phyloP scores from a whole-genome alignment of 257 asterid genomes.

The Nicotiana benthamiana region DNA sequence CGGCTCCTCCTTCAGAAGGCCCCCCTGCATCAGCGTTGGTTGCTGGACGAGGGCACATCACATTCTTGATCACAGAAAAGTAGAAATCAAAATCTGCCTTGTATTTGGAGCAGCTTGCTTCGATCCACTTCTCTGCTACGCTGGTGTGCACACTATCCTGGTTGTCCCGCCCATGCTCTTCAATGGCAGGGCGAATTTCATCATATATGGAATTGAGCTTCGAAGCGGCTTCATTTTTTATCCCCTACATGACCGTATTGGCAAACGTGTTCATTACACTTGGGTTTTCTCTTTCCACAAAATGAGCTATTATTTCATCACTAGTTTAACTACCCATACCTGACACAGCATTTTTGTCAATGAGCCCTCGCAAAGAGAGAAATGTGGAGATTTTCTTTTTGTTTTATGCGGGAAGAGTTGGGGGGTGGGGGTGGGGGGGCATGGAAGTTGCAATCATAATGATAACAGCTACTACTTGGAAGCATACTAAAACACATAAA shows the following conservation, averaged over 20 bases:
- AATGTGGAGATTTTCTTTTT: neutral
- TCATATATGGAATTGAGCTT: conserved; percentile 59
- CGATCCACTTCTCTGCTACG: conserved; percentile 87
- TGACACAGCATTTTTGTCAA: neutral
- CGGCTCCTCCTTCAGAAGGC: conserved; percentile 19
- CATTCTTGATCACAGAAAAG: conserved; percentile 62
- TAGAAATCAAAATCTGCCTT: conserved; percentile 65
- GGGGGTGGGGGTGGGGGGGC: neutral
- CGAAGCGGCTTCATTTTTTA: conserved; percentile 43
- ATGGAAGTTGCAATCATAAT: neutral
- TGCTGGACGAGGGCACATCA: conserved; percentile 36
- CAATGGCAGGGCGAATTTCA: conserved; percentile 89
- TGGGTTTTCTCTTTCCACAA: neutral
- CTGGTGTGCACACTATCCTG: conserved; percentile 74
- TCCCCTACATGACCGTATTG: conserved; percentile 36
- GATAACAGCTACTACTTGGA: neutral
- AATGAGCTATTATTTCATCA: neutral
- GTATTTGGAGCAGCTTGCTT: conserved; percentile 59
- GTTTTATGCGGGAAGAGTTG: neutral
- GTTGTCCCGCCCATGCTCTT: conserved; percentile 73
- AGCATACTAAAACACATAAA: neutral
- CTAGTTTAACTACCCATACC: neutral
- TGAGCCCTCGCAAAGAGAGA: neutral
- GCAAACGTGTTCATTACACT: neutral
- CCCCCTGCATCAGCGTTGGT: conserved; percentile 7